Percentiles rank a stretch among this genome's conserved stretches.
phyloP scores from a whole-genome alignment of 2,329 filamentous ascomycete species.

The Stachybotrys chartarum region DNA sequence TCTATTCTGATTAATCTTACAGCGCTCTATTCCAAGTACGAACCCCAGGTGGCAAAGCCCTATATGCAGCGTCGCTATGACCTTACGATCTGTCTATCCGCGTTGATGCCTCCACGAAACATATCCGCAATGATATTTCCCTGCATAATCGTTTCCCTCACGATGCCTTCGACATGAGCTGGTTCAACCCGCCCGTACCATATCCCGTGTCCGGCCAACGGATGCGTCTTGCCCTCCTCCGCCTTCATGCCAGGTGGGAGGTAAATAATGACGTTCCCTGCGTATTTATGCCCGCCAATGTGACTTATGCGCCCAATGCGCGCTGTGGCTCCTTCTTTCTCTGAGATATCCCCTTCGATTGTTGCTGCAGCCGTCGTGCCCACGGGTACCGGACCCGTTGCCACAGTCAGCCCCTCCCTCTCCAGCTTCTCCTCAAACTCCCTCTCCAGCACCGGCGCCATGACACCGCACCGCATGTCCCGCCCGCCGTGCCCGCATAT shows the following conservation, averaged over 20 bases:
- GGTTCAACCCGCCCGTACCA: conserved; percentile 80
- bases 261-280: conserved; percentile 79
- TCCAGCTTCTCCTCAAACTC: conserved; percentile 62
- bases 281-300: conserved; percentile 79
- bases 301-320: conserved; percentile 68
- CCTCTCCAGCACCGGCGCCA: conserved; percentile 63
- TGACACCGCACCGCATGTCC: conserved; percentile 73
- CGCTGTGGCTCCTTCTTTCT: conserved; percentile 31
- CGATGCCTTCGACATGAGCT: conserved; percentile 67
- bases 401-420: conserved; percentile 39
- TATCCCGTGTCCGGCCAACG: conserved; percentile 63
- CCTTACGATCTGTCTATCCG: conserved; percentile 44
- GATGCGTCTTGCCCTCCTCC: conserved; percentile 36
- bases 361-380: conserved; percentile 4
- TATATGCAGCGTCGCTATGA: conserved; percentile 18
- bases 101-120: conserved; percentile 63
- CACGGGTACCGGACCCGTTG: conserved; percentile 36
- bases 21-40: too few species aligned
- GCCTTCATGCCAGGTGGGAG: conserved; percentile 50
- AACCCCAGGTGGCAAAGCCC: background rate
- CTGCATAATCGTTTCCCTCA: conserved; percentile 60
- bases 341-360: conserved; percentile 10
- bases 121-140: conserved; percentile 64
- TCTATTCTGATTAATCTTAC: too few species aligned
- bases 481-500: conserved; percentile 83